phyloP scores from a whole-genome alignment of 176 grass and related monocot species.

The Tuctoria greenei region DNA sequence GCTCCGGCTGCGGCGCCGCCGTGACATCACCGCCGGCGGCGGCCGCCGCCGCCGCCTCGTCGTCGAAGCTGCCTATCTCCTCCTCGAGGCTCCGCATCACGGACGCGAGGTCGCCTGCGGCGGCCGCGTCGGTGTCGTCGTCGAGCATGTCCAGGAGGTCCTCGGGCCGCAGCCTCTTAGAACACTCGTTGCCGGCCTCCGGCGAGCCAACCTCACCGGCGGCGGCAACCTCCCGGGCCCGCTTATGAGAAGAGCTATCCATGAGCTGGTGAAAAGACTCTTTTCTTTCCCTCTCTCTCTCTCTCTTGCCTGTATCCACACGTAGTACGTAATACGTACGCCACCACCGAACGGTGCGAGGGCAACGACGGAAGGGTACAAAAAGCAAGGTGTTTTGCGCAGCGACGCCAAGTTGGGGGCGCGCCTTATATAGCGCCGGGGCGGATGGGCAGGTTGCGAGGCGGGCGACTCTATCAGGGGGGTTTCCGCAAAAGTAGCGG shows the following conservation, averaged over 20 bases:
- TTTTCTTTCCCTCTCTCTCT: background rate
- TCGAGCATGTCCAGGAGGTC: slow-evolving; percentile 70
- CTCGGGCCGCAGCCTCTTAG: slow-evolving; percentile 46
- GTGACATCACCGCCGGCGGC: background rate
- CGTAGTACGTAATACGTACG: no score
- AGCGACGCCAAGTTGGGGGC: slow-evolving; percentile 37
- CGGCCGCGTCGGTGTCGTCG: slow-evolving; percentile 38
- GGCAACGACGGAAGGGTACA: slow-evolving; percentile 9
- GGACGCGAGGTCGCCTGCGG: slow-evolving; percentile 56
- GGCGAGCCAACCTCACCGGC: background rate
- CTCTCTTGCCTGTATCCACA: background rate
- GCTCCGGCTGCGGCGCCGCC: slow-evolving; percentile 25
- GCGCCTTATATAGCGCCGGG: slow-evolving; percentile 41
- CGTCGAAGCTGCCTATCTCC: slow-evolving; percentile 55
- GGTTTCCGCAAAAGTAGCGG: background rate
- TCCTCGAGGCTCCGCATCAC: slow-evolving; percentile 76
- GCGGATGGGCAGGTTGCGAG: background rate
- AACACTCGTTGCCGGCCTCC: background rate
- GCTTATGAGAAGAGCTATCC: slow-evolving; percentile 44
- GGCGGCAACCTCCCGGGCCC: slow-evolving; percentile 32
- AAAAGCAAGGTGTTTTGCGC: slow-evolving; percentile 38
- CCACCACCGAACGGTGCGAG: background rate
- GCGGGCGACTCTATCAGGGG: background rate
- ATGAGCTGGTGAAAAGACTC: background rate
- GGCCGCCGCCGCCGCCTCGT: background rate